Evolutionary conservation across 177 flowering plant species (phyloP), one percentile per base, ranked within the genome.

Genomic region (Telopea speciosissima): DNA sequence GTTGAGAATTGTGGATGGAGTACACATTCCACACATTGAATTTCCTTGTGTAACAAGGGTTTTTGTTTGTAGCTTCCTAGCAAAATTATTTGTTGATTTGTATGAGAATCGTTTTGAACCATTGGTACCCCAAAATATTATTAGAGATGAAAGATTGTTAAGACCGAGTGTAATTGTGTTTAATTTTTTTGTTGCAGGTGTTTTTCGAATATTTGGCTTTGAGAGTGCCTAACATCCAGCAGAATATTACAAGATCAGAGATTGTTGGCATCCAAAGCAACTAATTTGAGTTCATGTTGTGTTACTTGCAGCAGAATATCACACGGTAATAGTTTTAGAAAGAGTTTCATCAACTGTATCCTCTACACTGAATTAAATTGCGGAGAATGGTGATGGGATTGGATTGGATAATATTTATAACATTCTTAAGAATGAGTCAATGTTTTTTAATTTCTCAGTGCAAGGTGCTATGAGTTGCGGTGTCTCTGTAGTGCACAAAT

Each of bases 131-230:
- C 7, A 36, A 6, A 31, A 1, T 36, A 8, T 36, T 36, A 36
- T 36, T 5, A 0, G 40, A 36, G 40, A 36, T 36, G 40, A 36
- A 36, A 36, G 40, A 36, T 36, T 36, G 9, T 36, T 5, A 36
- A 36, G 40, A 8, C 40, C 31, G 17, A 28, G 31, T 28, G 24
- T 52, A 21, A 14, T 17, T 65, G 40, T 12, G 66, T 62, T 0
- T 63, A 74, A 33, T 19, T 7, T 62, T 62, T 40, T 33, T 69
- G 44, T 72, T 69, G 81, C 87, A 89, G 91, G 91, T 74, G 89
- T 87, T 58, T 90, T 28, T 62, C 84, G 90, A 31, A 83, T 90
- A 73, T 86, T 86, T 78, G 96, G 96, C 61, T 89, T 89, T 74
- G 89, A 87, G 63, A 87, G 84, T 70, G 78, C 87, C 21, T 89